Base-by-base conservation (phyloP, 2,329 filamentous ascomycete species). In the Exserohilum rostratum region DNA sequence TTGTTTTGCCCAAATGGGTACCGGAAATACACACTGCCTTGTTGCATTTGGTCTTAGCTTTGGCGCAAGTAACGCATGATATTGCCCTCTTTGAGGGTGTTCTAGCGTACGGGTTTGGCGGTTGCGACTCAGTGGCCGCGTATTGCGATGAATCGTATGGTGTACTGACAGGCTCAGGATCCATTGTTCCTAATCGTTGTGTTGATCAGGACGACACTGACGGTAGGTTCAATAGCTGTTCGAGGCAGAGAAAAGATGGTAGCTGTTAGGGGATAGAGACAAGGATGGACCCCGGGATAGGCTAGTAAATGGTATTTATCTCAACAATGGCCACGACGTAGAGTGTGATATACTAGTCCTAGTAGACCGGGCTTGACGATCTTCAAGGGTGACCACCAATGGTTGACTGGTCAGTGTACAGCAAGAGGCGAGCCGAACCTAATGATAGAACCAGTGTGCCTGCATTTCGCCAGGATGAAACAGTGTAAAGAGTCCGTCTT, bases 11-110 rank as follows among this genome's bases (percentile, higher is more conserved):
- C 7, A 17, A 3, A 30, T 29, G n/a, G 0, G 25, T 17, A 9
- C 12, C 25, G 29, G 12, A 2, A 13, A 55, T 65, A 55, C 70
- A 50, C 55, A 73, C 72, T 53, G 63, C 64, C 62, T 73, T 75
- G 49, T 75, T 71, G 51, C 72, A 74, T 58, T 74, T 72, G 7
- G 72, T 74, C 58, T 75, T 75, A 40, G 72, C 72, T 57, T 73
- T 75, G 22, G 72, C 72, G 54, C 72, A 75, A 52, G 72, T 71
- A 3, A 73, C 72, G 60, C 72, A 75, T 45, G 72, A 71, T 48
- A 75, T 75, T n/a, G 71, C 68, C 66, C 72, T 64, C 54, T 71
- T 62, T 39, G 70, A 64, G 6, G 71, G 59, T 50, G 69, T 71
- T 44, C 67, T 67, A 15, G 67, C 60, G 46, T 74, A 74, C 1